A percentile compares a stretch with the other conserved stretches of the same genome.
phyloP scores from a whole-genome alignment of 176 grass and related monocot genomes.

The Miscanthus lutarioriparius region DNA sequence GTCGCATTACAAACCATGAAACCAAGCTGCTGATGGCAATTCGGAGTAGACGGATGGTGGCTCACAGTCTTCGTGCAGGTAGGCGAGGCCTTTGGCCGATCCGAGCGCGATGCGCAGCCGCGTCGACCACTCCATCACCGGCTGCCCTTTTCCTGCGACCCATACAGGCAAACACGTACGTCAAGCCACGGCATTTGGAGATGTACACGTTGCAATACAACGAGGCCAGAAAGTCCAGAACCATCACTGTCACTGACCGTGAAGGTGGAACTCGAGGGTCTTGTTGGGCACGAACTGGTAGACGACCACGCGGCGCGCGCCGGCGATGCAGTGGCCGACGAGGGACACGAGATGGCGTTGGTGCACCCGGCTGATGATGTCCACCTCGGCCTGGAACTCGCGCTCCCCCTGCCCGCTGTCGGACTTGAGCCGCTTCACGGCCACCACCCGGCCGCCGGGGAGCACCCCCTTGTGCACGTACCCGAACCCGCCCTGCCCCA shows the following conservation, averaged over 20 bases:
- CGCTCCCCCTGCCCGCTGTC: conserved; percentile 55
- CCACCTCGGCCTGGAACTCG: conserved; percentile 70
- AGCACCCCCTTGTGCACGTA: conserved; percentile 78
- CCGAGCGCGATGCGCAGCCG: conserved; percentile 81
- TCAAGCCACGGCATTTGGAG: not conserved
- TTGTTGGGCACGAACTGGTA: conserved; percentile 65
- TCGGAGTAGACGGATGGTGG: not conserved
- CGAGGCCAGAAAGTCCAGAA: fast-evolving
- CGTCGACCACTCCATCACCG: conserved; percentile 67
- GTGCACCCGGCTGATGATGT: conserved; percentile 66
- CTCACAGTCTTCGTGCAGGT: conserved; percentile 96
- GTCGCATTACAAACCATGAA: not conserved
- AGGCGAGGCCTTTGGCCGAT: conserved; percentile 76
- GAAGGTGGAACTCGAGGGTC: conserved; percentile 63
- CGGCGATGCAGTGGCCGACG: conserved; percentile 64
- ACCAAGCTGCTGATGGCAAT: not conserved
- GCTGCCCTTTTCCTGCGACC: conserved; percentile 50
- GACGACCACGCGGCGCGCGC: conserved; percentile 46
- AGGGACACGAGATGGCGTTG: conserved; percentile 68
- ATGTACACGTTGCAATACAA: too few relatives aligned
- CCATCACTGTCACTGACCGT: conserved; percentile 29
- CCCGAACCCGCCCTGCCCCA: conserved; percentile 81
- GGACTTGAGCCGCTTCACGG: conserved; percentile 39
- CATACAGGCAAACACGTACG: not conserved
- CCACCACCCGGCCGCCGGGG: conserved; percentile 49